Percentiles rank a stretch among this genome's conserved stretches.
Evolutionary conservation across 2,329 filamentous ascomycete genomes (phyloP).

Genomic region (Furcasterigmium furcatum): DNA sequence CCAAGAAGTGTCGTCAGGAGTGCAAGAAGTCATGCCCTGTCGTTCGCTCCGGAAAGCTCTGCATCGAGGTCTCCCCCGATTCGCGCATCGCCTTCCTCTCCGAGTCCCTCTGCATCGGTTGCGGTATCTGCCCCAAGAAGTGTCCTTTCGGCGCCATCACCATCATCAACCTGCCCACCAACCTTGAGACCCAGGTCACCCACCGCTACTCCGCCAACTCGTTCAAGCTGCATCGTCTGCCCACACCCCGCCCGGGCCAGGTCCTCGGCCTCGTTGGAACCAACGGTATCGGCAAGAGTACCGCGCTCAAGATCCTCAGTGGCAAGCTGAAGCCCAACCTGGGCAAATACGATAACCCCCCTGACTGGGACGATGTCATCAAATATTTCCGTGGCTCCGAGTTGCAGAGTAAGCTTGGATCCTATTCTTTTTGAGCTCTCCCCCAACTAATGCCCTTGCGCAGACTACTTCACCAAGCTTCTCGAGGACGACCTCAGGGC

Average conservation of each 20-base stretch:
- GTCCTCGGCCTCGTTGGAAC: conserved; percentile 96
- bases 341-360: conserved; percentile 91
- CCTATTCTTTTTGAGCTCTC: not conserved
- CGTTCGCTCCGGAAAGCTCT: conserved; percentile 94
- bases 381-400: conserved; percentile 98
- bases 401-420: conserved; percentile 71
- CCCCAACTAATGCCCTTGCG: conserved; percentile 3
- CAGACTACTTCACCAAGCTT: conserved; percentile 96
- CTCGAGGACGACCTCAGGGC: conserved; percentile 96
- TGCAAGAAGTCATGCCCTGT: conserved; percentile 99
- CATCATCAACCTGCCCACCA: conserved; percentile 99
- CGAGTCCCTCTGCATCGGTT: conserved; percentile 92
- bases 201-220: conserved; percentile 99
- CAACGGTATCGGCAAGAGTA: conserved; percentile 99
- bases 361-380: conserved; percentile 98
- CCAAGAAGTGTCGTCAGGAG: conserved; percentile 94
- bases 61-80: conserved; percentile 85
- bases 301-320: conserved; percentile 97
- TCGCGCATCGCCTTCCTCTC: conserved; percentile 98
- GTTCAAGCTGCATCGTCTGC: conserved; percentile 97
- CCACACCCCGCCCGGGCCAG: conserved; percentile 92
- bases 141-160: conserved; percentile 98
- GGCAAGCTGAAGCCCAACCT: conserved; percentile 98
- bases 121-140: conserved; percentile 99
- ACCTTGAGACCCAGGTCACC: conserved; percentile 96